Conservation (phyloP, 345 rosid genomes). For the Moricandia moricandioides region DNA sequence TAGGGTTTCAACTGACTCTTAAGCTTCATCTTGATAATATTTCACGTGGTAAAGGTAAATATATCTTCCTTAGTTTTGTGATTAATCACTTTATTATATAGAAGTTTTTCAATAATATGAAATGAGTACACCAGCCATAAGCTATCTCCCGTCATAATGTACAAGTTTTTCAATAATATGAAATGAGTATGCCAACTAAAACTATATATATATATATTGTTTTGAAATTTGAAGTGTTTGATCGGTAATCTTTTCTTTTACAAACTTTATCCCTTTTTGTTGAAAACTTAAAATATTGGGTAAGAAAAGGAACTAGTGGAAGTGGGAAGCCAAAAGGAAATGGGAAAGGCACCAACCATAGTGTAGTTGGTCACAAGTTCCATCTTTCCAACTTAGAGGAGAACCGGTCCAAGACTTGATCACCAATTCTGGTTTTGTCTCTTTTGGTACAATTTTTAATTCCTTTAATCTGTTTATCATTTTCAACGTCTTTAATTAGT, state of each 20-base stretch:
- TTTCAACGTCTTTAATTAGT: constrained; percentile 1
- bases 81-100: background rate
- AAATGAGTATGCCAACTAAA: constrained; percentile 70
- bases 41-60: constrained; percentile 58
- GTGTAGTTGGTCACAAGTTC: constrained; percentile 84
- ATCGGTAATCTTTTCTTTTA: too few relatives aligned
- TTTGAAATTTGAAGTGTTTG: background rate
- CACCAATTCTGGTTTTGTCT: constrained; percentile 81
- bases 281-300: background rate
- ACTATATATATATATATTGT: constrained; percentile 12
- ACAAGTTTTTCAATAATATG: background rate
- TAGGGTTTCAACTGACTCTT: constrained; percentile 86
- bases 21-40: constrained; percentile 53
- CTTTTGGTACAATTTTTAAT: constrained; percentile 53
- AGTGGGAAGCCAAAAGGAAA: constrained; percentile 59
- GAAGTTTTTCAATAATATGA: background rate
- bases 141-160: background rate
- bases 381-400: constrained; percentile 80
- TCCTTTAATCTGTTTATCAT: background rate
- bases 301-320: constrained; percentile 58
- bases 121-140: background rate
- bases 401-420: constrained; percentile 73
- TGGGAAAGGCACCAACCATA: constrained; percentile 76
- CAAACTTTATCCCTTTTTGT: background rate
- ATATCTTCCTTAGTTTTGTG: background rate